A percentile compares a stretch with the other conserved stretches of the same genome.
phyloP scores from a whole-genome alignment of 371 early-diverging fungal species.

The Synchytrium microbalum region DNA sequence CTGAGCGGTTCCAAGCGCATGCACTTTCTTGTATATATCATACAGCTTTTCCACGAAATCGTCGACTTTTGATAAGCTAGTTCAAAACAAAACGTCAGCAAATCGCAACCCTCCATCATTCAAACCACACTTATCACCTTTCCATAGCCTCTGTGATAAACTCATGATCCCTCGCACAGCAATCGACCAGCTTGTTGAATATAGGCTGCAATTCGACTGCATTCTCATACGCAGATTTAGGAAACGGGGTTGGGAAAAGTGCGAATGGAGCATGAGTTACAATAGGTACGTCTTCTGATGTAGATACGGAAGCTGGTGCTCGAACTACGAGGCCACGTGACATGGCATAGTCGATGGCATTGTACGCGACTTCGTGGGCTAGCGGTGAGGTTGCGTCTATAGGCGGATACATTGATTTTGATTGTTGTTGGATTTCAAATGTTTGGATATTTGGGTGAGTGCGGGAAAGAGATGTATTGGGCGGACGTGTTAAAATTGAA shows the following conservation, averaged over 20 bases:
- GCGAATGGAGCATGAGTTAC: constrained; percentile 79
- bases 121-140: constrained; percentile 46
- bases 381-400: not conserved
- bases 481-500: too few species aligned
- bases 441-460: too few species aligned
- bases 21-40: constrained; percentile 62
- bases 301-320: constrained; percentile 1
- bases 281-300: constrained; percentile 25
- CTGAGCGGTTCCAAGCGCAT: constrained; percentile 54
- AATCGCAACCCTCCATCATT: not conserved
- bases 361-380: not conserved
- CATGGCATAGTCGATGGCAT: constrained; percentile 70
- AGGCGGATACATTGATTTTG: constrained; percentile 1
- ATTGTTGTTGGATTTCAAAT: not conserved
- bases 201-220: constrained; percentile 71
- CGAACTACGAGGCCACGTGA: constrained; percentile 73
- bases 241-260: constrained; percentile 83
- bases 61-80: constrained; percentile 70
- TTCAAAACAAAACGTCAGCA: too few species aligned
- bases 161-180: constrained; percentile 62
- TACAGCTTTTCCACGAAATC: constrained; percentile 72
- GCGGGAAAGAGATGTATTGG: too few species aligned
- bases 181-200: constrained; percentile 75
- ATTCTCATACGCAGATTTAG: constrained; percentile 60
- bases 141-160: constrained; percentile 69